phyloP scores from a whole-genome alignment of 1,284 basidiomycete species.

The Termitomyces sp. region DNA sequence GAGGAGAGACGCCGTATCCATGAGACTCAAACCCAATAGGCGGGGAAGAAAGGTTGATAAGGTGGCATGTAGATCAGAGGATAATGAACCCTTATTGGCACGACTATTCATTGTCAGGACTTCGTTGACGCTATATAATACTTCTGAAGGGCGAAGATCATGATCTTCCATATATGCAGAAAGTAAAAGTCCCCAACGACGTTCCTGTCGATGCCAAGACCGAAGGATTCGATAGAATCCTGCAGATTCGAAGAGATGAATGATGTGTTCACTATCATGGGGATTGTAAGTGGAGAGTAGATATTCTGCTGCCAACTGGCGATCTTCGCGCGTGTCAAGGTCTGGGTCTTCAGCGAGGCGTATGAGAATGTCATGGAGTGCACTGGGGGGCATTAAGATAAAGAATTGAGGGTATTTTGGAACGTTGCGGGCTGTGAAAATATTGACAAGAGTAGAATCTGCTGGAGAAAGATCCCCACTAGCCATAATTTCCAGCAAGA shows the following conservation, averaged over 20 bases:
- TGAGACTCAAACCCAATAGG: slow-evolving; percentile 60
- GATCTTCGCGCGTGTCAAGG: slow-evolving; percentile 78
- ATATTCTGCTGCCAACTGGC: slow-evolving; percentile 93
- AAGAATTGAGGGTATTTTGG: slow-evolving; percentile 96
- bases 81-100: slow-evolving; percentile 42
- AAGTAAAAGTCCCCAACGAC: slow-evolving; percentile 72
- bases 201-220: slow-evolving; percentile 72
- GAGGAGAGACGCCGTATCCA: slow-evolving; percentile 70
- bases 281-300: slow-evolving; percentile 92
- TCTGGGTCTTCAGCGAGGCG: slow-evolving; percentile 74
- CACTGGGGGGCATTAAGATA: slow-evolving; percentile 53
- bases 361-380: slow-evolving; percentile 74
- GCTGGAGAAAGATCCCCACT: slow-evolving; percentile 50
- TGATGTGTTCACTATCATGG: slow-evolving; percentile 65
- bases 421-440: slow-evolving; percentile 94
- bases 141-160: slow-evolving; percentile 52
- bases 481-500: slow-evolving; percentile 77
- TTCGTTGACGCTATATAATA: slow-evolving; percentile 64
- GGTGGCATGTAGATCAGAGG: slow-evolving; percentile 47
- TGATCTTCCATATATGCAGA: slow-evolving; percentile 75
- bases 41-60: slow-evolving; percentile 57
- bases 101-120: slow-evolving; percentile 48
- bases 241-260: slow-evolving; percentile 73
- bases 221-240: slow-evolving; percentile 90
- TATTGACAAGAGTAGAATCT: slow-evolving; percentile 83